phyloP scores from a whole-genome alignment of 2,329 filamentous ascomycete genomes.

The Xylaria polymorpha region DNA sequence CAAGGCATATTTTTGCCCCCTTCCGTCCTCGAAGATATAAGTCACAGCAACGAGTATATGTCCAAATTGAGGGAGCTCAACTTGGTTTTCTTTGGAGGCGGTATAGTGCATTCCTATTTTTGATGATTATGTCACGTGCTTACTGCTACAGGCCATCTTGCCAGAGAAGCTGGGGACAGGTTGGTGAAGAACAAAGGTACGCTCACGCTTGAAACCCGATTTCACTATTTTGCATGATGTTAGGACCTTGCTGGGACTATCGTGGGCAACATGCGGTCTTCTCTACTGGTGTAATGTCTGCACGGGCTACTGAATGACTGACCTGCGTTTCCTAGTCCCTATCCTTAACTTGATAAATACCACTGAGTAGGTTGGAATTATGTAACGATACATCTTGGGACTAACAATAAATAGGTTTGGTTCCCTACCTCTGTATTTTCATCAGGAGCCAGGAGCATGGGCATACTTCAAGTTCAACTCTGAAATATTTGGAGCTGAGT shows the following conservation, averaged over 20 bases:
- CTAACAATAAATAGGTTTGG: slow-evolving; percentile 44
- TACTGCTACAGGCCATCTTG: slow-evolving; percentile 22
- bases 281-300: too few relatives aligned
- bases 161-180: slow-evolving; percentile 25
- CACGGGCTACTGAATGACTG: not conserved
- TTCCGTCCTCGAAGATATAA: slow-evolving; percentile 31
- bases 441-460: slow-evolving; percentile 50
- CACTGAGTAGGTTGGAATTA: slow-evolving; percentile 51
- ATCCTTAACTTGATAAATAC: slow-evolving; percentile 51
- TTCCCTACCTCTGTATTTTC: slow-evolving; percentile 50
- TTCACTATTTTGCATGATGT: not conserved
- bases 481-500: slow-evolving; percentile 53
- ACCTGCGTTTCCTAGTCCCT: slow-evolving; percentile 7
- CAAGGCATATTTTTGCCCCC: slow-evolving; percentile 50
- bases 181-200: slow-evolving; percentile 27
- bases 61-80: slow-evolving; percentile 15
- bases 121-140: not conserved
- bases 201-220: not conserved
- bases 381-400: not conserved
- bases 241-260: not conserved
- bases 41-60: slow-evolving; percentile 46
- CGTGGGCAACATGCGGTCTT: not conserved
- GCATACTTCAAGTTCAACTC: slow-evolving; percentile 55
- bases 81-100: slow-evolving; percentile 26
- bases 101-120: slow-evolving; percentile 8